Conservation (phyloP, 306 rosid species). For the Fragaria vesca region DNA sequence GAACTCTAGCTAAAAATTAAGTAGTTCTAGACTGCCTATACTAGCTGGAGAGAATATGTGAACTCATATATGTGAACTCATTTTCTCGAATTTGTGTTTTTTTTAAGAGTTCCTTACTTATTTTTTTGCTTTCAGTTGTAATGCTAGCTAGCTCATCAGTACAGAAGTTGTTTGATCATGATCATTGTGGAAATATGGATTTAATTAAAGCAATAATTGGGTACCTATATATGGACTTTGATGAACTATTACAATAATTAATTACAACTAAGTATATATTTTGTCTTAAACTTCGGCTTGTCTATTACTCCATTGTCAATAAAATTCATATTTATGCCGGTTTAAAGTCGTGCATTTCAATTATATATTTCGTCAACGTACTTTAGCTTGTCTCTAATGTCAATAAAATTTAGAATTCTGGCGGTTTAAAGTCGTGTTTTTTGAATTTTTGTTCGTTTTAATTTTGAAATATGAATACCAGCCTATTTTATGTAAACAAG, state of each 20-base stretch:
- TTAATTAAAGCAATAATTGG: not conserved
- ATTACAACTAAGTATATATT: not conserved
- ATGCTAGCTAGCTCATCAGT: not conserved
- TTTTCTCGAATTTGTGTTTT: not conserved
- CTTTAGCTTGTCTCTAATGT: too few relatives aligned
- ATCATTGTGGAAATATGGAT: not conserved
- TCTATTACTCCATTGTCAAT: not conserved
- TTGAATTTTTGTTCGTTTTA: too few relatives aligned
- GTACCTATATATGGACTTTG: not conserved
- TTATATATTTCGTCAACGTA: too few relatives aligned
- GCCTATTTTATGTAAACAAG: too few relatives aligned
- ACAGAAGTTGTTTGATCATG: not conserved
- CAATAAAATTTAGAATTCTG: too few relatives aligned
- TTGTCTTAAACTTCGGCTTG: not conserved
- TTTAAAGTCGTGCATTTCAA: not conserved
- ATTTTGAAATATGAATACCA: too few relatives aligned
- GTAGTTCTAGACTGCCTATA: not conserved
- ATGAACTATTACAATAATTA: not conserved
- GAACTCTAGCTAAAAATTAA: slow-evolving; percentile 29
- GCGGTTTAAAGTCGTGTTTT: not conserved
- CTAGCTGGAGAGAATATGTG: not conserved
- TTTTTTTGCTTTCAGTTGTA: not conserved
- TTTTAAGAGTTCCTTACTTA: not conserved
- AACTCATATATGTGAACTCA: not conserved
- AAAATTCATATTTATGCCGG: not conserved